A percentile compares a stretch with the other conserved stretches of the same genome.
These are phyloP conservation scores for Trametes versicolor DNA, from an alignment of 1,284 basidiomycete species.

Conservation along the genomic window DNA sequence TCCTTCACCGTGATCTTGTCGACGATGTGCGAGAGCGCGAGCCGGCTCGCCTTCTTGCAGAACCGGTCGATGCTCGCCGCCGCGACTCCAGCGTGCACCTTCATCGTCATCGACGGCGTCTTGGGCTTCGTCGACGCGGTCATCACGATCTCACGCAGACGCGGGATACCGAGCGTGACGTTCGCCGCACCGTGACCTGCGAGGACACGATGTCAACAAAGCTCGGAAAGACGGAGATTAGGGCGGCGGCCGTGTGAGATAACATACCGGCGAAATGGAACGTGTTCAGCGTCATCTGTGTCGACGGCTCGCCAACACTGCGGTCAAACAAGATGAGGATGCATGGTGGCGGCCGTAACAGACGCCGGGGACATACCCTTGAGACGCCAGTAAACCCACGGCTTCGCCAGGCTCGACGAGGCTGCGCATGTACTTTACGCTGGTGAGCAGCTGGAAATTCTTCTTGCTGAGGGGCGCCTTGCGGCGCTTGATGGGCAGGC, in stretches of 20 bases:
- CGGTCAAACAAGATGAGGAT: slow-evolving; percentile 24
- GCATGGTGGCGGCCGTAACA: slow-evolving; percentile 9
- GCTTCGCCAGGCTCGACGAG: slow-evolving; percentile 98
- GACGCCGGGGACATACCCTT: slow-evolving; percentile 72
- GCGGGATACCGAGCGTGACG: slow-evolving; percentile 98
- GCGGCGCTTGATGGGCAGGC: slow-evolving; percentile 54
- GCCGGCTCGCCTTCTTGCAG: slow-evolving; percentile 90
- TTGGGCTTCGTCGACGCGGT: slow-evolving; percentile 97
- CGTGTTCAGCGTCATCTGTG: slow-evolving; percentile 99
- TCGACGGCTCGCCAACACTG: slow-evolving; percentile 98
- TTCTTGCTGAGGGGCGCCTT: slow-evolving; percentile 61
- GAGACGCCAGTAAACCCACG: slow-evolving; percentile 96
- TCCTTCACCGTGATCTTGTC: slow-evolving; percentile 90
- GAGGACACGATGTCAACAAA: slow-evolving; percentile 18
- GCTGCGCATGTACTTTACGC: slow-evolving; percentile 92
- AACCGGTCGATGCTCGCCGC: slow-evolving; percentile 77
- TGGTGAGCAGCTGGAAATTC: slow-evolving; percentile 85
- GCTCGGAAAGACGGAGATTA: slow-evolving; percentile 23
- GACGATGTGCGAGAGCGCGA: slow-evolving; percentile 91
- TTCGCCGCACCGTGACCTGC: slow-evolving; percentile 98
- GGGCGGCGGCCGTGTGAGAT: slow-evolving; percentile 14
- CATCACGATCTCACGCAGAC: slow-evolving; percentile 99
- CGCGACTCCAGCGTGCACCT: slow-evolving; percentile 65
- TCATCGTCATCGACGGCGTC: slow-evolving; percentile 98
- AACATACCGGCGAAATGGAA: slow-evolving; percentile 95